Conservation (phyloP, 495 filamentous ascomycete genomes). For the Penicillium salamii region DNA sequence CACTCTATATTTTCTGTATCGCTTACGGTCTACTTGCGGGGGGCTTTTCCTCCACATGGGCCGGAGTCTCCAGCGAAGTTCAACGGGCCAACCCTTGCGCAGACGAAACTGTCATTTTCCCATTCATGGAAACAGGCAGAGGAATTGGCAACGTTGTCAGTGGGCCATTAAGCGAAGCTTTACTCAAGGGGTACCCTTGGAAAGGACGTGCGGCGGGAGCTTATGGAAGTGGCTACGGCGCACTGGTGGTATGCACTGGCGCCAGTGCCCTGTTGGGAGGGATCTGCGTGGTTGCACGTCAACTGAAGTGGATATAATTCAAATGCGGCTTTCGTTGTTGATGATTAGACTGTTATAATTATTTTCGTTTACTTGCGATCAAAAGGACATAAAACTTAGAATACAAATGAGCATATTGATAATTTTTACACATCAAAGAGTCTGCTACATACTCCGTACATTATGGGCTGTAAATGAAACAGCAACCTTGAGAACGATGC, state of each 20-base stretch:
- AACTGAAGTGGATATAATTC: slow-evolving; percentile 16
- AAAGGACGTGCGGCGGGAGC: slow-evolving; percentile 14
- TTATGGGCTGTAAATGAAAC: background rate
- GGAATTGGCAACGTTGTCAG: slow-evolving; percentile 60
- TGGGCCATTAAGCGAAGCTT: slow-evolving; percentile 48
- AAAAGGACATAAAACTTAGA: background rate
- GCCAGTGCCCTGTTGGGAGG: slow-evolving; percentile 38
- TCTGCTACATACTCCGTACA: background rate
- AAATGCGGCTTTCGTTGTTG: no score
- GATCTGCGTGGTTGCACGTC: slow-evolving; percentile 22
- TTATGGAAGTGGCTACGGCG: slow-evolving; percentile 41
- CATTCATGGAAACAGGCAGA: slow-evolving; percentile 54
- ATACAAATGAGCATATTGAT: background rate
- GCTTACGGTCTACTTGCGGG: slow-evolving; percentile 64
- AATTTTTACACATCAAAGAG: background rate
- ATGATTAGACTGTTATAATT: background rate
- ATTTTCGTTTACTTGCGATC: background rate
- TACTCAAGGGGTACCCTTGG: slow-evolving; percentile 20
- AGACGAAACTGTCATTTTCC: slow-evolving; percentile 55
- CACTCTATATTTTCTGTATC: slow-evolving; percentile 49
- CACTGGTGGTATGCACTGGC: slow-evolving; percentile 41
- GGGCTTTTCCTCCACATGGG: slow-evolving; percentile 52
- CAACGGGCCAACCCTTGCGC: slow-evolving; percentile 32
- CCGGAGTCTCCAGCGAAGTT: slow-evolving; percentile 53
- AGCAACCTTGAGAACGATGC: background rate